Evolutionary conservation across 257 asterid species (phyloP).

Genomic region (Solanum pinnatisectum): DNA sequence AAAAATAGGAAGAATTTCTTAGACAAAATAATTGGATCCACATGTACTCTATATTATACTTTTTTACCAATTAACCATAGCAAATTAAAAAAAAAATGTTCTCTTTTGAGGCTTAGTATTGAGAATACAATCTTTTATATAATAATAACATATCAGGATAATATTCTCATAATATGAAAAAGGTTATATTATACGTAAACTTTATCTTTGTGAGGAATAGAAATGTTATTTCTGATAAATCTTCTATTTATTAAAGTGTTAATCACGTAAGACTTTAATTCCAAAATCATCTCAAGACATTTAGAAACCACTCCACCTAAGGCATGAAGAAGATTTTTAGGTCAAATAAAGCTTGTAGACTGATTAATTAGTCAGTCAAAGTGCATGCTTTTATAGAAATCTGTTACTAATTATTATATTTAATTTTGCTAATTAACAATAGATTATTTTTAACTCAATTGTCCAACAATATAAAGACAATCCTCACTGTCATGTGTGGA

Average conservation of each 20-base stretch:
- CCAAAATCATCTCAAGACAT: background rate
- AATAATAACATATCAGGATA: background rate
- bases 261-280: no score
- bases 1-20: background rate
- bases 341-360: background rate
- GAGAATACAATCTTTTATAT: background rate
- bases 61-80: no score
- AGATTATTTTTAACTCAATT: background rate
- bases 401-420: background rate
- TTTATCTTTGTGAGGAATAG: no score
- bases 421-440: background rate
- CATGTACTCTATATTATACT: background rate
- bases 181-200: background rate
- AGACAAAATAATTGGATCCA: background rate
- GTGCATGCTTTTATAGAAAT: background rate
- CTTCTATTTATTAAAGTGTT: no score
- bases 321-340: background rate
- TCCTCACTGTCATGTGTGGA: constrained; percentile 16
- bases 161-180: background rate
- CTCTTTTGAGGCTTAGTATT: background rate
- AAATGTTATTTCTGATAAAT: no score
- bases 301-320: background rate
- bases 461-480: constrained; percentile 29
- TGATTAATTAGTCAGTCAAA: background rate
- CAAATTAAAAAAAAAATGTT: no score